These are phyloP conservation scores for Podospora bellae-mahoneyi DNA, from an alignment of 495 filamentous ascomycete species.

Conservation along the genomic window DNA sequence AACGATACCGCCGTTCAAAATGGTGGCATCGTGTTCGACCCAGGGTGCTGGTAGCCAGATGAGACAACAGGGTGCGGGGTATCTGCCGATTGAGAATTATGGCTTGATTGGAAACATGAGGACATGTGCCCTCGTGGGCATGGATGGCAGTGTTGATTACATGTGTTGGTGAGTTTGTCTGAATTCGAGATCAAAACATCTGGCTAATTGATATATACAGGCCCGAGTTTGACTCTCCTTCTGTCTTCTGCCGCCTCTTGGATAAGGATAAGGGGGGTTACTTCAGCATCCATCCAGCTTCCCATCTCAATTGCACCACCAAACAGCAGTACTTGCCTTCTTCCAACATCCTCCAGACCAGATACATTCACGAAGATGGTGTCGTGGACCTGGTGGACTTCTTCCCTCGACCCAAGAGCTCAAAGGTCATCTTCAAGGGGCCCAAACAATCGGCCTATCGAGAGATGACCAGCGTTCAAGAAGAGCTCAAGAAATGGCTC, in stretches of 20 bases:
- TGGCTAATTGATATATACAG: constrained; percentile 29
- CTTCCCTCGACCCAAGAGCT: constrained; percentile 59
- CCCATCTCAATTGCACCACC: constrained; percentile 50
- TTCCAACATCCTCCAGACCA: constrained; percentile 65
- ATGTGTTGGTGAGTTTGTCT: constrained; percentile 64
- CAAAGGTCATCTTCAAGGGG: constrained; percentile 41
- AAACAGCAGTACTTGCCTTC: constrained; percentile 69
- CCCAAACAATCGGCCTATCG: constrained; percentile 49
- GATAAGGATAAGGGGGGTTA: constrained; percentile 69
- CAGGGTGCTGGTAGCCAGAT: constrained; percentile 25
- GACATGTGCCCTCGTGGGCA: constrained; percentile 69
- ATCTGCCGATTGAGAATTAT: constrained; percentile 70
- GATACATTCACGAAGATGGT: constrained; percentile 68
- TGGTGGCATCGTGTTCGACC: constrained; percentile 23
- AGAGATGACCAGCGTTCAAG: constrained; percentile 47
- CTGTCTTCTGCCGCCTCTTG: constrained; percentile 63
- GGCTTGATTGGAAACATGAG: constrained; percentile 74
- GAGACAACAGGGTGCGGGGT: constrained; percentile 36
- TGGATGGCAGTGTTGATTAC: constrained; percentile 67
- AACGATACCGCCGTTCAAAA: constrained; percentile 6
- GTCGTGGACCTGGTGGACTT: constrained; percentile 69
- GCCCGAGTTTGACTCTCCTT: constrained; percentile 66
- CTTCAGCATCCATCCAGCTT: constrained; percentile 58
- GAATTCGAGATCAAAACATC: not conserved
- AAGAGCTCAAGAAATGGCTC: constrained; percentile 57